Conservation (phyloP, 352 stramenopile genomes). For the Phytopythium chamaehyphon region DNA sequence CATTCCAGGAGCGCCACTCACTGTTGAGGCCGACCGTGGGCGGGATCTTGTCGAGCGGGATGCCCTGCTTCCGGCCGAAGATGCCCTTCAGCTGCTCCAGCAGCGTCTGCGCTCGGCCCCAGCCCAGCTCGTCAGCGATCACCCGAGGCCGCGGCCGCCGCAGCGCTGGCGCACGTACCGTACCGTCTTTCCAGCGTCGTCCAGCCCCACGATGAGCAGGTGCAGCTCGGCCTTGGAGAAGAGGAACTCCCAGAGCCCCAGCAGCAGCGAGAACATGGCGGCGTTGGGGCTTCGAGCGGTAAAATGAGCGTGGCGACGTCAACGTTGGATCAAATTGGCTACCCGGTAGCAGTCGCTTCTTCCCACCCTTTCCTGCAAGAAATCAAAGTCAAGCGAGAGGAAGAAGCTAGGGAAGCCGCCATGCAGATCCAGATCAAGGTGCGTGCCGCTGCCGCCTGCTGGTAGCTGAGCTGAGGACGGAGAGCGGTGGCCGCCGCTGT, state of each 20-base stretch:
- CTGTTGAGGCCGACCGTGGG: slow-evolving; percentile 91
- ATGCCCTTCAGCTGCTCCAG: slow-evolving; percentile 90
- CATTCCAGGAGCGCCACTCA: slow-evolving; percentile 14
- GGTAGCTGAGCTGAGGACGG: neutral
- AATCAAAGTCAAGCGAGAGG: slow-evolving; percentile 3
- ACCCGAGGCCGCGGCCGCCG: neutral
- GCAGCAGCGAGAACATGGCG: slow-evolving; percentile 84
- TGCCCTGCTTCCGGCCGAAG: slow-evolving; percentile 85
- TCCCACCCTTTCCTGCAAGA: neutral
- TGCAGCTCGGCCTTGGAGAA: slow-evolving; percentile 88
- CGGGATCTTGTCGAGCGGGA: slow-evolving; percentile 89
- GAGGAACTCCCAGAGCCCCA: slow-evolving; percentile 77
- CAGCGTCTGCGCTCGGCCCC: slow-evolving; percentile 46
- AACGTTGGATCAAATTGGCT: no score
- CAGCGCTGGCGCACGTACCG: slow-evolving; percentile 25
- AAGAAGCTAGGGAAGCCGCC: slow-evolving; percentile 2
- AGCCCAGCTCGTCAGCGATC: neutral
- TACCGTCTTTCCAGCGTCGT: slow-evolving; percentile 92
- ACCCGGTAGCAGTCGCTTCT: no score
- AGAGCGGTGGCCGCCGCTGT: neutral
- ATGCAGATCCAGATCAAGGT: slow-evolving; percentile 90
- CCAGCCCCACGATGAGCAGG: slow-evolving; percentile 89
- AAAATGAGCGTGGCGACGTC: no score
- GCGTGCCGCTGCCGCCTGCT: neutral
- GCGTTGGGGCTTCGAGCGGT: neutral